Evolutionary conservation across 1,284 basidiomycete species (phyloP), one percentile per base, ranked within the genome.

Genomic region (Moesziomyces globuligerus): DNA sequence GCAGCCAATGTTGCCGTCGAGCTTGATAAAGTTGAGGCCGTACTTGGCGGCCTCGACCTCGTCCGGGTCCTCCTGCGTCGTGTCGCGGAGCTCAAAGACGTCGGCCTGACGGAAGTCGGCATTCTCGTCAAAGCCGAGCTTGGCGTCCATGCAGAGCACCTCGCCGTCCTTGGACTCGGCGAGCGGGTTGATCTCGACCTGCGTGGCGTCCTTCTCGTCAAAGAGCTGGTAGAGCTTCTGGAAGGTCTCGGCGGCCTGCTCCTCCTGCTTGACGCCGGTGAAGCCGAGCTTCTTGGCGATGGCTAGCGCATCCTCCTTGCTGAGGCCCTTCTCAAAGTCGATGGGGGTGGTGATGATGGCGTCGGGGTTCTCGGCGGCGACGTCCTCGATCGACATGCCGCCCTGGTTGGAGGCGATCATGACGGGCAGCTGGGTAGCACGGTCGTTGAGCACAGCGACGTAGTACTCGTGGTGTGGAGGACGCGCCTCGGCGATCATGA

Each of bases 141-240:
- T 99, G 83, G 96, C 96, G 83, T 99, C 96, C 96, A 99, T 98
- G 87, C 94, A 98, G 52, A 99, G 89, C 48, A 98, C 94, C 74
- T 88, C 88, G 11, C 96, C 96, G 81, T 98, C 94, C 34, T 87
- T 88, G 46, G 94, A 91, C 85, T 98, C 91, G n/a, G 94, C 93
- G 85, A 99, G 86, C 23, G 96, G 96, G 86, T 99, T 99, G 84
- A 99, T 99, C 86, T 99, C 96, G 79, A 99, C 97, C 85, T 98
- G 96, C 6, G 96, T 98, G 6, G 95, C 93, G 83, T 99, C 96
- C 86, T 95, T 98, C 72, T 98, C 94, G 85, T 94, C 95, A 88
- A 97, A 98, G 80, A 99, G 91, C 82, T 89, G 90, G 87, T 97
- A 98, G 57, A 99, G 87, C 82, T 95, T 92, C 81, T 91, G 88